These are phyloP conservation scores for Penicillium sp. DNA, from an alignment of 2,329 filamentous ascomycete species.

Conservation along the genomic window DNA sequence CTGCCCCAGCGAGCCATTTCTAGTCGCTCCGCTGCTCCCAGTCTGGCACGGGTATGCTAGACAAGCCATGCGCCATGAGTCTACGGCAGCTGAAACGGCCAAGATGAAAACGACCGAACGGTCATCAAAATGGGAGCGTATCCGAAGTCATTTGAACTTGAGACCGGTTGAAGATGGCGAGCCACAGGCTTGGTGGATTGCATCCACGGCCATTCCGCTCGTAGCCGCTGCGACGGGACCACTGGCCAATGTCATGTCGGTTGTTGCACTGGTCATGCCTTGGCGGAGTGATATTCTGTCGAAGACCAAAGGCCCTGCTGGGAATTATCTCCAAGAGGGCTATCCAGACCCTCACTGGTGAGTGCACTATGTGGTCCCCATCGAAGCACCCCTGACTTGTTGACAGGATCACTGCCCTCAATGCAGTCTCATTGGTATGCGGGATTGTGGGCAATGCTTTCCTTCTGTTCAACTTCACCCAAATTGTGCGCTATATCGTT, in stretches of 20 bases:
- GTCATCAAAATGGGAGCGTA: slow-evolving; percentile 19
- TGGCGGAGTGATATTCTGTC: slow-evolving; percentile 65
- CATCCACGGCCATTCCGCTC: slow-evolving; percentile 65
- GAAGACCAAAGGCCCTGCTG: slow-evolving; percentile 51
- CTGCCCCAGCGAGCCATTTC: neutral
- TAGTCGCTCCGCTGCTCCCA: neutral
- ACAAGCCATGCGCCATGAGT: slow-evolving; percentile 21
- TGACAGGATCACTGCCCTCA: slow-evolving; percentile 68
- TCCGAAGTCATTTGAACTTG: slow-evolving; percentile 32
- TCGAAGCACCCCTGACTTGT: neutral
- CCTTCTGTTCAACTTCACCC: slow-evolving; percentile 84
- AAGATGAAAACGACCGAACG: neutral
- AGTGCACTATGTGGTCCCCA: slow-evolving; percentile 9
- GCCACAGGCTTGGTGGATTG: slow-evolving; percentile 53
- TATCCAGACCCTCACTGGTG: slow-evolving; percentile 72
- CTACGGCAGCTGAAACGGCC: slow-evolving; percentile 2
- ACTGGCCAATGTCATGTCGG: slow-evolving; percentile 83
- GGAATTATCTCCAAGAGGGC: slow-evolving; percentile 52
- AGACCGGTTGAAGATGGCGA: slow-evolving; percentile 47
- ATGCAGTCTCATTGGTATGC: slow-evolving; percentile 73
- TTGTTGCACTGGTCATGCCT: slow-evolving; percentile 77
- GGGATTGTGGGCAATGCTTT: slow-evolving; percentile 80
- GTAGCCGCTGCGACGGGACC: slow-evolving; percentile 83
- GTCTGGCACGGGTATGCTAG: slow-evolving; percentile 1
- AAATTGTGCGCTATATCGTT: slow-evolving; percentile 74